phyloP scores from a whole-genome alignment of 2,329 filamentous ascomycete species.

The Trichoderma citrinoviride region DNA sequence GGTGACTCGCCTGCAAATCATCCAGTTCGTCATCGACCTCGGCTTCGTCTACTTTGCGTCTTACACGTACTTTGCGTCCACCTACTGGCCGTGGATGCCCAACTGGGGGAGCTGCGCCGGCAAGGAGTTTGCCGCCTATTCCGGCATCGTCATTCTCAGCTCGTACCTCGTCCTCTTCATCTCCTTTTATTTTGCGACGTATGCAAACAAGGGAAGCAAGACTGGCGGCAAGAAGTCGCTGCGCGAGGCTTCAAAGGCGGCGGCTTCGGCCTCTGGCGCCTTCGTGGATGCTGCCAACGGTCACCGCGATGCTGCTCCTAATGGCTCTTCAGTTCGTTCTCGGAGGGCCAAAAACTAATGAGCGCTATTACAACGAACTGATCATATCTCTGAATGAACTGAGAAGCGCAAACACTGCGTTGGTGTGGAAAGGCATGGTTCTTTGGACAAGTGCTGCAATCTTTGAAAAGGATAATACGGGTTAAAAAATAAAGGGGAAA shows the following conservation, averaged over 20 bases:
- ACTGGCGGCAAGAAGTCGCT: neutral
- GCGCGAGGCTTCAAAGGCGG: neutral
- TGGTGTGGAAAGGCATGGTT: neutral
- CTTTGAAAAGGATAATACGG: neutral
- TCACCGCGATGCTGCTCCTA: neutral
- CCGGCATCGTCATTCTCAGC: conserved; percentile 69
- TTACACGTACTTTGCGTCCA: conserved; percentile 72
- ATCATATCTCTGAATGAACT: neutral
- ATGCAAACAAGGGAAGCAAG: conserved; percentile 5
- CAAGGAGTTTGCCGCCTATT: conserved; percentile 74
- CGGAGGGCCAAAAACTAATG: neutral
- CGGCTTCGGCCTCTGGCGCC: neutral
- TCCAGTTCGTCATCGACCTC: conserved; percentile 84
- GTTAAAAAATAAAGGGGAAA: too few relatives aligned
- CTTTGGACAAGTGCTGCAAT: neutral
- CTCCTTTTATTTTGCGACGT: conserved; percentile 66
- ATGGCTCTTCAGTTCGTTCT: neutral
- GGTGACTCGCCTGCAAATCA: conserved; percentile 86
- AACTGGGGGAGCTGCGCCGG: conserved; percentile 70
- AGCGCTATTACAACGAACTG: neutral
- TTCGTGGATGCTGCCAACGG: neutral
- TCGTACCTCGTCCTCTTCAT: conserved; percentile 78
- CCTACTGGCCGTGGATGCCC: conserved; percentile 68
- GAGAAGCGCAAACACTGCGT: neutral
- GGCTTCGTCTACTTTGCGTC: conserved; percentile 75